phyloP scores from a whole-genome alignment of 2,329 filamentous ascomycete genomes.

The Aureobasidium lini region DNA sequence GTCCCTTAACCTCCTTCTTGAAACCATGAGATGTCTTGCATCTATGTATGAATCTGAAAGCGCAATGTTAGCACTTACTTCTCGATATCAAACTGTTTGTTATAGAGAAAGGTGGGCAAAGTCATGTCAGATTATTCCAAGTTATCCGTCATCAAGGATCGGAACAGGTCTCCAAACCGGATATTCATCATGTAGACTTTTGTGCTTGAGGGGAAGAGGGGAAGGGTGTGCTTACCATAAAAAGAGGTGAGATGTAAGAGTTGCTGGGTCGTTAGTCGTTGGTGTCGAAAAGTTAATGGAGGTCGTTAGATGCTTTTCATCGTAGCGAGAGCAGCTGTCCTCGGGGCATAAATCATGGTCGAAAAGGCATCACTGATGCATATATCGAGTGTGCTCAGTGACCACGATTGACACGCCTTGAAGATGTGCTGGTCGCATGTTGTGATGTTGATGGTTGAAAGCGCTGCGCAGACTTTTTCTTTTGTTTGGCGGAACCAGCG shows the following conservation, averaged over 20 bases:
- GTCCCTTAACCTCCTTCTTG: too few species aligned
- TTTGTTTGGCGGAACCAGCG: not conserved
- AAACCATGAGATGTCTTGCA: too few species aligned
- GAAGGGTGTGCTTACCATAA: not conserved
- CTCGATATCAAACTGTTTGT: too few species aligned
- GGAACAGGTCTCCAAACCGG: conserved; percentile 13
- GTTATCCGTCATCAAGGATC: conserved; percentile 3
- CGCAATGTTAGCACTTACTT: too few species aligned
- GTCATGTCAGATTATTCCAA: conserved; percentile 8
- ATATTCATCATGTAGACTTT: conserved; percentile 7
- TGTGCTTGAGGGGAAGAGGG: not conserved
- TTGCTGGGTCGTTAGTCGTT: too few species aligned
- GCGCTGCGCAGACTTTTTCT: not conserved
- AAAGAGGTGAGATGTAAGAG: too few species aligned
- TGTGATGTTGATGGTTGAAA: not conserved
- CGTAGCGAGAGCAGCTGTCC: too few species aligned
- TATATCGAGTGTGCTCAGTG: not conserved
- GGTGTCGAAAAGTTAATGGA: too few species aligned
- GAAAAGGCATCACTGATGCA: not conserved
- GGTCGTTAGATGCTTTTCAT: too few species aligned
- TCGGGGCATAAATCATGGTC: not conserved
- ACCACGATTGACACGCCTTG: not conserved
- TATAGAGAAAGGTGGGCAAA: too few species aligned
- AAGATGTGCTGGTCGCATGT: not conserved
- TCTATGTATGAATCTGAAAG: too few species aligned